A percentile compares a stretch with the other conserved stretches of the same genome.
These are phyloP conservation scores for Metarhizium anisopliae DNA, from an alignment of 2,329 filamentous ascomycete genomes.

Conservation along the genomic window DNA sequence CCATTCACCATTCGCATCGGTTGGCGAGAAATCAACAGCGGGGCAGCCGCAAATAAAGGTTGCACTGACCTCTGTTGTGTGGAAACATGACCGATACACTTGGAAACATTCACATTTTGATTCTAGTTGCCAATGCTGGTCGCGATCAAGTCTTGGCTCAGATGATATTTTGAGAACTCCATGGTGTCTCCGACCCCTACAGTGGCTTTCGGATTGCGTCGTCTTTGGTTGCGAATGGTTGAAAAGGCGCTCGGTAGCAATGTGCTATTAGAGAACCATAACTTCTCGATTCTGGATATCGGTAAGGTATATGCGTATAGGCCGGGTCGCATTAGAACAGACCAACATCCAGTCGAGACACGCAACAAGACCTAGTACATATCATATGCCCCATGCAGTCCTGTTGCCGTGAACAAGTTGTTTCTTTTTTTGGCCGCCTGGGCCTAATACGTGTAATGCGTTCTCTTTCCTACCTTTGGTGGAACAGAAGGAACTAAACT, in stretches of 20 bases:
- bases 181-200: no score
- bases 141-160: background rate
- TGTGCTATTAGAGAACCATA: background rate
- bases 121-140: background rate
- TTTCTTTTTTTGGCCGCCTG: background rate
- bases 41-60: slow-evolving; percentile 1
- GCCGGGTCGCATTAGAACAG: background rate
- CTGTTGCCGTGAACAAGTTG: background rate
- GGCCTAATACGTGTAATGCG: background rate
- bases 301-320: background rate
- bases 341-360: background rate
- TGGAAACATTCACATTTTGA: background rate
- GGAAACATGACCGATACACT: background rate
- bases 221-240: no score
- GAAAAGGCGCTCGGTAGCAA: no score
- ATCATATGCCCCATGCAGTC: no score
- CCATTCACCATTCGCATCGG: slow-evolving; percentile 1
- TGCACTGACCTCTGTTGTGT: slow-evolving; percentile 3
- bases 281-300: background rate
- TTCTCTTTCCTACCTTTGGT: background rate
- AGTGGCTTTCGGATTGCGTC: no score
- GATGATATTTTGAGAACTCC: no score
- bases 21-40: slow-evolving; percentile 3
- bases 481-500: background rate
- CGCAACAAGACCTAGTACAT: background rate